phyloP scores from a whole-genome alignment of 306 rosid species.

The peach (Prunus persica) region DNA sequence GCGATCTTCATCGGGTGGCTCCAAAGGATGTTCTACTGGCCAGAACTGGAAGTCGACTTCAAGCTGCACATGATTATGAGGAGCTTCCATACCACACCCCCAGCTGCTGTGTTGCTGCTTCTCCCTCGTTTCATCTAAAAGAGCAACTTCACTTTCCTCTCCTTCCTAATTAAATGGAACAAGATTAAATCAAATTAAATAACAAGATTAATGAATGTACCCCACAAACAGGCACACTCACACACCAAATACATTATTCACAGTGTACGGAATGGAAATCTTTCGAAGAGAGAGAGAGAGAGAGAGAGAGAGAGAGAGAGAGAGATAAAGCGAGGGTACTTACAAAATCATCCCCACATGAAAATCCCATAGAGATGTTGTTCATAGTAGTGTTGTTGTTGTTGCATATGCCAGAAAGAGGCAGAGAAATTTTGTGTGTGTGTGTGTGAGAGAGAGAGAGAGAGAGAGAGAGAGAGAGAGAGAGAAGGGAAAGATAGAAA shows the following conservation, averaged over 20 bases:
- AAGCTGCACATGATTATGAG: slow-evolving; percentile 20
- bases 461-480: not conserved
- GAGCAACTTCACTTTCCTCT: slow-evolving; percentile 42
- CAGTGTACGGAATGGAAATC: not conserved
- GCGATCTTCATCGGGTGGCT: slow-evolving; percentile 89
- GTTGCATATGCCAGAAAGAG: slow-evolving; percentile 28
- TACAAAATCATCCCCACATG: slow-evolving; percentile 56
- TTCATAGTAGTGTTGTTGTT: slow-evolving; percentile 24
- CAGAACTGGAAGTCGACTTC: slow-evolving; percentile 65
- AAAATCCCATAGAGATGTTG: slow-evolving; percentile 47
- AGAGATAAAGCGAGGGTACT: slow-evolving; percentile 21
- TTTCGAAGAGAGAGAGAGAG: not conserved
- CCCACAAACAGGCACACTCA: too few species aligned
- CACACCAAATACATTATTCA: too few species aligned
- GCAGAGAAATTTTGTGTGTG: slow-evolving; percentile 43
- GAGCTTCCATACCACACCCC: slow-evolving; percentile 23
- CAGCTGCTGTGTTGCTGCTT: slow-evolving; percentile 16
- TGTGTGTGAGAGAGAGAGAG: not conserved
- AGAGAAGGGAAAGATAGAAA: not conserved
- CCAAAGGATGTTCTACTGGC: slow-evolving; percentile 90
- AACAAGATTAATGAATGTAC: not conserved
- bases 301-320: not conserved
- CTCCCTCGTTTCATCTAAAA: slow-evolving; percentile 31
- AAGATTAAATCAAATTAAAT: too few species aligned
- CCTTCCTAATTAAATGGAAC: slow-evolving; percentile 26